Conservation (phyloP, 208 protist genomes). For the Leishmania tarentolae region DNA sequence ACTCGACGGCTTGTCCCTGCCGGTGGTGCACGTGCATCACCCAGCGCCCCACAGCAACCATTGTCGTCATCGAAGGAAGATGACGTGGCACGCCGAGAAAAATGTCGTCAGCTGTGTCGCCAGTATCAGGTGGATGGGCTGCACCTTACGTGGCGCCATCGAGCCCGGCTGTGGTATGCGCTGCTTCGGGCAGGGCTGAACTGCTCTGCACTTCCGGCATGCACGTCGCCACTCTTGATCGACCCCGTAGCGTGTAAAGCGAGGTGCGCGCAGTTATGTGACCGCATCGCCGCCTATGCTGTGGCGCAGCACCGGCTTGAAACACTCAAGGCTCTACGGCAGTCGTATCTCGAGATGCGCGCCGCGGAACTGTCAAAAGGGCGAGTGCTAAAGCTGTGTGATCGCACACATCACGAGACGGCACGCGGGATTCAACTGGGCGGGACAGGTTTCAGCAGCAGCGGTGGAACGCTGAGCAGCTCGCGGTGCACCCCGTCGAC, state of each 20-base stretch:
- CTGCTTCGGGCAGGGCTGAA: constrained; percentile 35
- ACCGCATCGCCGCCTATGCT: constrained; percentile 62
- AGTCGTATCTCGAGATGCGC: constrained; percentile 25
- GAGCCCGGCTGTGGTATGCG: constrained; percentile 34
- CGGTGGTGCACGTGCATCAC: neutral
- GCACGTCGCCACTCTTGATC: constrained; percentile 60
- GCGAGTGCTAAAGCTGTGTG: constrained; percentile 29
- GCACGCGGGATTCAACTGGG: constrained; percentile 1
- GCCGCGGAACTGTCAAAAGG: constrained; percentile 31
- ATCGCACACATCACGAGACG: neutral
- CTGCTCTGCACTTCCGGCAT: constrained; percentile 25
- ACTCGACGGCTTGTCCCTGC: constrained; percentile 11
- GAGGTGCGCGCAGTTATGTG: constrained; percentile 63
- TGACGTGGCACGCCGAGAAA: constrained; percentile 18
- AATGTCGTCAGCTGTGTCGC: constrained; percentile 18
- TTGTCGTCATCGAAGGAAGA: neutral
- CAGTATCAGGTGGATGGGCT: constrained; percentile 42
- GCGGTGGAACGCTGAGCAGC: neutral
- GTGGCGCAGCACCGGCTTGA: constrained; percentile 45
- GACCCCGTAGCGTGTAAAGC: constrained; percentile 50
- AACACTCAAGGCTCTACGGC: constrained; percentile 41
- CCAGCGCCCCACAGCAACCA: neutral
- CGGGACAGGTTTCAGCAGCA: neutral
- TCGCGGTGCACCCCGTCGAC: neutral
- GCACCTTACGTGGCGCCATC: constrained; percentile 50